Evolutionary conservation across 1,284 basidiomycete genomes (phyloP).

Genomic region (Amylostereum areolatum): DNA sequence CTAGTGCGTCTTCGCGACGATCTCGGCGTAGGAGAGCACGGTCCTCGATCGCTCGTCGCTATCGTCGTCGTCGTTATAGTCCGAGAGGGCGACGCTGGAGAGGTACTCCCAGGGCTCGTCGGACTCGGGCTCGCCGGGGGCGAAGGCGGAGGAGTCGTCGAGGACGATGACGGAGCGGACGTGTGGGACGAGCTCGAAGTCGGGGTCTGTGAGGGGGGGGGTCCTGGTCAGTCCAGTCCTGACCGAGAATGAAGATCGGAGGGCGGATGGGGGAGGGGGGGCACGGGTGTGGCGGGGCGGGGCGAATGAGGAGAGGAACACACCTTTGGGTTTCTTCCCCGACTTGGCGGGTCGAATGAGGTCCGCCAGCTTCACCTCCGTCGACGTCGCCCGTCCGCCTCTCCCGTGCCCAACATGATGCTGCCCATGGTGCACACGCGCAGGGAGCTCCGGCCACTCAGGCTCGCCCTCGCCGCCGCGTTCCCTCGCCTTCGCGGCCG

Average conservation of each 20-base stretch:
- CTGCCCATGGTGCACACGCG: too few species aligned
- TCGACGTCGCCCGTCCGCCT: constrained; percentile 12
- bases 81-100: constrained; percentile 31
- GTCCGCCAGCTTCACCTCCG: constrained; percentile 39
- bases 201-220: constrained; percentile 21
- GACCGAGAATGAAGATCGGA: not conserved
- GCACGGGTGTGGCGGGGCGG: too few species aligned
- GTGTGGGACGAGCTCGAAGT: constrained; percentile 49
- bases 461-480: too few species aligned
- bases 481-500: too few species aligned
- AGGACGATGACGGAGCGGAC: constrained; percentile 48
- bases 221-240: not conserved
- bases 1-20: constrained; percentile 23
- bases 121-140: constrained; percentile 22
- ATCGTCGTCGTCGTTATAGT: too few species aligned
- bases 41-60: constrained; percentile 24
- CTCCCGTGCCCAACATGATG: too few species aligned
- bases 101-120: constrained; percentile 58
- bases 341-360: constrained; percentile 34
- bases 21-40: constrained; percentile 35
- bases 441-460: too few species aligned
- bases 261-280: too few species aligned
- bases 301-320: not conserved
- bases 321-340: constrained; percentile 19
- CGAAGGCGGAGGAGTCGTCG: constrained; percentile 34